Evolutionary conservation across 352 stramenopile species (phyloP).

Genomic region (Phytopythium kandeliae): DNA sequence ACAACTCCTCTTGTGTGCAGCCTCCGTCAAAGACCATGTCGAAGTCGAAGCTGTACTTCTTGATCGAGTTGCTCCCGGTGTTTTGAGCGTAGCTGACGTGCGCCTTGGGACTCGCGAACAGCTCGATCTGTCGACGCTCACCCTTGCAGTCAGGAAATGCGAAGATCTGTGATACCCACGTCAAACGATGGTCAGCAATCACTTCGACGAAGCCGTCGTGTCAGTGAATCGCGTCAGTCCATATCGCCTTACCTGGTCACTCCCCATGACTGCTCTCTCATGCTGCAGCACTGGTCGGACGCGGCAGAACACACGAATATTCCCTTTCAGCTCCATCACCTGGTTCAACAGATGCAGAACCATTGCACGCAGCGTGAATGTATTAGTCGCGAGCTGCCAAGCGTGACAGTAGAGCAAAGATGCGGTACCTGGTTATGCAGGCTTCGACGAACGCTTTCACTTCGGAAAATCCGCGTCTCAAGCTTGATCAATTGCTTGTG

Average conservation of each 20-base stretch:
- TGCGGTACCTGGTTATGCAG: conserved; percentile 83
- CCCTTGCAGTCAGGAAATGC: conserved; percentile 63
- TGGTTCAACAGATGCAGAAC: conserved; percentile 10
- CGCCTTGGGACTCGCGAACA: conserved; percentile 51
- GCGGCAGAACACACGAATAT: conserved; percentile 95
- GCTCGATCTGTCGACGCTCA: conserved; percentile 67
- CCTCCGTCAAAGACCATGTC: conserved; percentile 95
- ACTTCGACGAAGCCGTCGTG: too few relatives aligned
- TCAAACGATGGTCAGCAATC: too few relatives aligned
- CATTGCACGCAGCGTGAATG: neutral
- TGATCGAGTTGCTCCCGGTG: conserved; percentile 39
- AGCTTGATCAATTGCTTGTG: conserved; percentile 27
- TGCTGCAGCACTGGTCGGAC: conserved; percentile 84
- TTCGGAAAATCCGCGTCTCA: conserved; percentile 49
- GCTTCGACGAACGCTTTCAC: conserved; percentile 64
- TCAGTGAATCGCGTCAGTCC: neutral
- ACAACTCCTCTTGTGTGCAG: conserved; percentile 94
- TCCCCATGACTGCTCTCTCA: conserved; percentile 37
- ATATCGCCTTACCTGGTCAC: conserved; percentile 32
- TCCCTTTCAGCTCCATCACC: conserved; percentile 96
- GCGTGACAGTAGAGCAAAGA: too few relatives aligned
- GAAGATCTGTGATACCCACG: conserved; percentile 72
- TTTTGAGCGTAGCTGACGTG: conserved; percentile 76
- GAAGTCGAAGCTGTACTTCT: conserved; percentile 95
- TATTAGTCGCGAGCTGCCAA: too few relatives aligned